Evolutionary conservation across 1,284 basidiomycete species (phyloP).

Genomic region (Pisolithus thermaeus): DNA sequence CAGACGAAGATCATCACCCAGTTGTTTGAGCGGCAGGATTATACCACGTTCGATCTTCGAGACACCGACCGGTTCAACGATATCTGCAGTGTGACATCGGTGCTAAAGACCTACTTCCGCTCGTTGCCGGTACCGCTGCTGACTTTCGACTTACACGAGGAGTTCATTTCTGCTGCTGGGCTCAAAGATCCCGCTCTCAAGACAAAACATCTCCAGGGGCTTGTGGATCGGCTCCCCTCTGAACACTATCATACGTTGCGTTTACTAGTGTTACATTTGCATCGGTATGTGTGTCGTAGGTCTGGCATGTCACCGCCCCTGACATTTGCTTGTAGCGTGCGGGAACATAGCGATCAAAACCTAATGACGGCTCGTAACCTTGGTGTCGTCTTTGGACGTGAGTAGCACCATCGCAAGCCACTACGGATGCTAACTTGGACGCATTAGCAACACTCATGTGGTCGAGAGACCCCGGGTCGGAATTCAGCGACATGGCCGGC

Average conservation of each 20-base stretch:
- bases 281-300: slow-evolving; percentile 51
- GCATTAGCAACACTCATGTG: slow-evolving; percentile 86
- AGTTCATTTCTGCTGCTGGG: slow-evolving; percentile 75
- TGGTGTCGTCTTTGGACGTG: slow-evolving; percentile 99
- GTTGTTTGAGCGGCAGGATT: slow-evolving; percentile 91
- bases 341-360: slow-evolving; percentile 67
- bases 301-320: neutral
- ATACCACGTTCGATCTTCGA: slow-evolving; percentile 79
- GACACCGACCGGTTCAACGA: slow-evolving; percentile 94
- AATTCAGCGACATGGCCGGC: slow-evolving; percentile 96
- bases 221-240: slow-evolving; percentile 75
- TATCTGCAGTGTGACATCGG: slow-evolving; percentile 93
- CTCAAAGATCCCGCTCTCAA: slow-evolving; percentile 63
- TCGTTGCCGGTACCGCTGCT: slow-evolving; percentile 85
- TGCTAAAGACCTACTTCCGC: slow-evolving; percentile 96
- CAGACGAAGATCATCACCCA: slow-evolving; percentile 93
- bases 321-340: slow-evolving; percentile 46
- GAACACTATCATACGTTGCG: slow-evolving; percentile 87
- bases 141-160: slow-evolving; percentile 88
- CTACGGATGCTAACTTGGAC: slow-evolving; percentile 10
- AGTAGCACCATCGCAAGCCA: slow-evolving; percentile 32
- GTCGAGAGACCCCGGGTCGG: slow-evolving; percentile 78
- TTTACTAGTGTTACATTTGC: slow-evolving; percentile 81
- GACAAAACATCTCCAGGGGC: slow-evolving; percentile 56
- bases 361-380: slow-evolving; percentile 94